Evolutionary conservation across 768 basidiomycete species (phyloP).

Genomic region (Pluteus cervinus): DNA sequence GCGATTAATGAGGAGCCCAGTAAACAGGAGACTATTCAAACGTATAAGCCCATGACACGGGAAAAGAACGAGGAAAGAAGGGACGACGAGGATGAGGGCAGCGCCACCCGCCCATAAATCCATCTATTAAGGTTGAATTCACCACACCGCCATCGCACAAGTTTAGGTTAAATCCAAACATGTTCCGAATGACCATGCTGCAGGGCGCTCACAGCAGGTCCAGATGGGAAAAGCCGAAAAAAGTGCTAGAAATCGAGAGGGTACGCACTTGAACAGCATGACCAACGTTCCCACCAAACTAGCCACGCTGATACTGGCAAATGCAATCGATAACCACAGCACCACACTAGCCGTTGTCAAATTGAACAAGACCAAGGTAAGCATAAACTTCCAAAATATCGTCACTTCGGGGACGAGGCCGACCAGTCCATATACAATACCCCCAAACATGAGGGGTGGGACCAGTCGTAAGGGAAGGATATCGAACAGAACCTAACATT

Average conservation of each 20-base stretch:
- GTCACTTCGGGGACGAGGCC: conserved; percentile 89
- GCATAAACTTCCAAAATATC: conserved; percentile 97
- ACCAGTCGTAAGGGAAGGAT: conserved; percentile 92
- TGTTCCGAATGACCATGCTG: no score
- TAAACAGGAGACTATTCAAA: conserved; percentile 75
- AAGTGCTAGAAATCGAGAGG: conserved; percentile 3
- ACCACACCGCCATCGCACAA: no score
- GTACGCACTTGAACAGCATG: conserved; percentile 95
- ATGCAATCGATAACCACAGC: conserved; percentile 83
- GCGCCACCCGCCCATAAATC: no score
- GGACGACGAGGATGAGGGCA: no score
- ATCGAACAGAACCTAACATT: conserved; percentile 80
- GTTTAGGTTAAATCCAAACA: no score
- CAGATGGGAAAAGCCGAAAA: no score
- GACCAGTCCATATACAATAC: conserved; percentile 91
- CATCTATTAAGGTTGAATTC: no score
- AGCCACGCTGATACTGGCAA: conserved; percentile 82
- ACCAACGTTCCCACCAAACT: conserved; percentile 91
- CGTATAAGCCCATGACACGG: conserved; percentile 3
- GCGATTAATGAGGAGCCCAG: conserved; percentile 92
- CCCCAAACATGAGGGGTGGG: conserved; percentile 92
- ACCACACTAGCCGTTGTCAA: conserved; percentile 92
- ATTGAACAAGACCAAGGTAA: conserved; percentile 95
- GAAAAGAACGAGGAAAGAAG: neutral
- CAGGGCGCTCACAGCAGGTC: no score